Conservation (phyloP, 2,329 filamentous ascomycete species). For the Verticillium tricorpus region DNA sequence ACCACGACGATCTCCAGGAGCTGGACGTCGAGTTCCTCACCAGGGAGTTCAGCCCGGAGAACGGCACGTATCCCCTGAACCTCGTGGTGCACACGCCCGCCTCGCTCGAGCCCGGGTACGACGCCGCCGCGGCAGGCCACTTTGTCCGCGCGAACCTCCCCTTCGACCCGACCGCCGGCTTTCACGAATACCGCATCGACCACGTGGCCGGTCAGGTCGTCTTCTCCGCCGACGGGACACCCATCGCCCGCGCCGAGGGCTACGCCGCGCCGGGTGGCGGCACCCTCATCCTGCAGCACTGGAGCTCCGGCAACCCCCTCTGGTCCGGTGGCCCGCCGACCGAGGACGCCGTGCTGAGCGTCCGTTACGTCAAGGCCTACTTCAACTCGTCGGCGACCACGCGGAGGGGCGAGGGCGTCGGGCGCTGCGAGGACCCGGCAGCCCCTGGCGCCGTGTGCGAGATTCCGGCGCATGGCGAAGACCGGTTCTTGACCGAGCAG, state of each 20-base stretch:
- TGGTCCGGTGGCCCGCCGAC: constrained; percentile 70
- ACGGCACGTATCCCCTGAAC: constrained; percentile 57
- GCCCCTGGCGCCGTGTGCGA: constrained; percentile 35
- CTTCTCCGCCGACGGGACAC: constrained; percentile 63
- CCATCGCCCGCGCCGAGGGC: constrained; percentile 52
- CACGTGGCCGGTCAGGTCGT: constrained; percentile 58
- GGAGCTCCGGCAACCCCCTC: constrained; percentile 68
- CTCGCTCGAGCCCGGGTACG: constrained; percentile 54
- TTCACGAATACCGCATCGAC: constrained; percentile 79
- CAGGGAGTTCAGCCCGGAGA: constrained; percentile 49
- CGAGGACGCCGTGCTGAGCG: constrained; percentile 55
- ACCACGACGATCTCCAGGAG: constrained; percentile 73
- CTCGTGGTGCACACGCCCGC: constrained; percentile 68
- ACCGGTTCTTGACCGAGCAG: constrained; percentile 46
- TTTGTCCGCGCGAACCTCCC: constrained; percentile 55
- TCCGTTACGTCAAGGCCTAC: constrained; percentile 72
- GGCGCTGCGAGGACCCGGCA: constrained; percentile 32
- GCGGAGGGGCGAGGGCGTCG: constrained; percentile 31
- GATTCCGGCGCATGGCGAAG: constrained; percentile 40
- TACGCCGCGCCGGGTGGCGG: constrained; percentile 58
- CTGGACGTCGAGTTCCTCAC: constrained; percentile 80
- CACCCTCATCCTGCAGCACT: constrained; percentile 67
- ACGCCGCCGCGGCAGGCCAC: constrained; percentile 55
- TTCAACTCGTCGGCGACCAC: constrained; percentile 62
- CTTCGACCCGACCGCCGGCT: constrained; percentile 61